Percentiles rank a stretch among this genome's conserved stretches.
Conservation (phyloP, 352 stramenopile species). For the Phytophthora macrochlamydospora region DNA sequence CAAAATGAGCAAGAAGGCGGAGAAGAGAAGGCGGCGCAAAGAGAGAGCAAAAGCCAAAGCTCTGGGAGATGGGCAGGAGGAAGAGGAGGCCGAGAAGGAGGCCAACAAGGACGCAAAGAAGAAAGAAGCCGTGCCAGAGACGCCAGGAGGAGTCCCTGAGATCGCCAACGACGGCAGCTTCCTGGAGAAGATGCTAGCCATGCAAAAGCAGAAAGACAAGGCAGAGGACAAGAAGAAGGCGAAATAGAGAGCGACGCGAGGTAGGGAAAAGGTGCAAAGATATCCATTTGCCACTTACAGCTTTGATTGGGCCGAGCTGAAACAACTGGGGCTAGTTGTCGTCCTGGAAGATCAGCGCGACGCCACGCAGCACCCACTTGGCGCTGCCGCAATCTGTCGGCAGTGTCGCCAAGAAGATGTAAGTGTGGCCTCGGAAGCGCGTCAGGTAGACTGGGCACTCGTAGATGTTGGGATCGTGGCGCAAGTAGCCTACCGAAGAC, state of each 20-base stretch:
- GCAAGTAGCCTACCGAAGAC: constrained; percentile 95
- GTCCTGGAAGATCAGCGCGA: constrained; percentile 95
- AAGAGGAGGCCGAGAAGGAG: constrained; percentile 28
- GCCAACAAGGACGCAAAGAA: constrained; percentile 22
- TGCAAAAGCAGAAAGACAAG: constrained; percentile 53
- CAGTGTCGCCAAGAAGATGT: constrained; percentile 96
- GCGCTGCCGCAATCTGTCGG: constrained; percentile 90
- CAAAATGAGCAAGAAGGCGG: constrained; percentile 72
- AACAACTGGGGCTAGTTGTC: constrained; percentile 79
- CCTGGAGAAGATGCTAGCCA: constrained; percentile 67
- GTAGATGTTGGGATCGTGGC: constrained; percentile 93
- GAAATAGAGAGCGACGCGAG: constrained; percentile 14
- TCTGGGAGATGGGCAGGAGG: constrained; percentile 27
- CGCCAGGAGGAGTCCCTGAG: constrained; percentile 69
- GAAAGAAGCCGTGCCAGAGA: constrained; percentile 46
- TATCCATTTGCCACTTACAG: constrained; percentile 7
- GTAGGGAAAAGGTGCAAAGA: constrained; percentile 1
- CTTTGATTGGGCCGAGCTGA: too few relatives aligned
- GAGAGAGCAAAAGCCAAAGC: constrained; percentile 64
- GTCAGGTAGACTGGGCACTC: constrained; percentile 98
- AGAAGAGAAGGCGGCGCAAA: constrained; percentile 78
- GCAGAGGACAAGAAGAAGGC: constrained; percentile 20
- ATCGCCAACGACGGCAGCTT: constrained; percentile 87
- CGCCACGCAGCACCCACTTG: constrained; percentile 95
- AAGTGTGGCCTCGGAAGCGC: constrained; percentile 95